These are phyloP conservation scores for Trichaptum fuscoviolaceum DNA, from an alignment of 768 basidiomycete species.

Conservation along the genomic window DNA sequence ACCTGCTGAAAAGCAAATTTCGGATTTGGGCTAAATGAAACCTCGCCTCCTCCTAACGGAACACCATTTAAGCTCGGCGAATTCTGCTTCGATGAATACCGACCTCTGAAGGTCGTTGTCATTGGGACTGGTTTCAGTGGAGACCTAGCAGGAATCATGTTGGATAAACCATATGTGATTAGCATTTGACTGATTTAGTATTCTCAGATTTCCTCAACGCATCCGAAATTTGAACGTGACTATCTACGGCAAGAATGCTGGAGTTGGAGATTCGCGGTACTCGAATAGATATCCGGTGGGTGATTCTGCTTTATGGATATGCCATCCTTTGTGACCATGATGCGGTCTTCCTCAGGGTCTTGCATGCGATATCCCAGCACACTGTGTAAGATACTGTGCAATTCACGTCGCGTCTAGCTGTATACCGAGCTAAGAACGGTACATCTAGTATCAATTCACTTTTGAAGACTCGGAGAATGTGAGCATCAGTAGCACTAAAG, in stretches of 20 bases:
- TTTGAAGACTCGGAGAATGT: constrained; percentile 55
- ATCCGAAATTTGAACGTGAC: constrained; percentile 48
- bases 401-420: constrained; percentile 1
- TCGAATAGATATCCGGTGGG: constrained; percentile 49
- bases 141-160: constrained; percentile 54
- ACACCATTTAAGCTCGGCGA: constrained; percentile 27
- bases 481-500: constrained; percentile 7
- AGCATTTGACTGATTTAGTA: background rate
- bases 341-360: constrained; percentile 33
- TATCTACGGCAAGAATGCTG: constrained; percentile 55
- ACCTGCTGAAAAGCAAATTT: too few relatives aligned
- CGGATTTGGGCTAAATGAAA: background rate
- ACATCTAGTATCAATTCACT: constrained; percentile 48
- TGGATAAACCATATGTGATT: constrained; percentile 8
- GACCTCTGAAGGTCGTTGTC: constrained; percentile 48
- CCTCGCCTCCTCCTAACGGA: background rate
- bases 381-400: constrained; percentile 39
- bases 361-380: constrained; percentile 59
- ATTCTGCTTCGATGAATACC: constrained; percentile 47
- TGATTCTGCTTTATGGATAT: constrained; percentile 2
- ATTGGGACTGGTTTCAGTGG: constrained; percentile 60
- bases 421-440: constrained; percentile 7
- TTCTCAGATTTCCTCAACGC: constrained; percentile 42
- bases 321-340: background rate
- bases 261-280: constrained; percentile 60